A percentile compares a stretch with the other conserved stretches of the same genome.
phyloP scores from a whole-genome alignment of 2,329 filamentous ascomycete species.

The Davidsoniella virescens region DNA sequence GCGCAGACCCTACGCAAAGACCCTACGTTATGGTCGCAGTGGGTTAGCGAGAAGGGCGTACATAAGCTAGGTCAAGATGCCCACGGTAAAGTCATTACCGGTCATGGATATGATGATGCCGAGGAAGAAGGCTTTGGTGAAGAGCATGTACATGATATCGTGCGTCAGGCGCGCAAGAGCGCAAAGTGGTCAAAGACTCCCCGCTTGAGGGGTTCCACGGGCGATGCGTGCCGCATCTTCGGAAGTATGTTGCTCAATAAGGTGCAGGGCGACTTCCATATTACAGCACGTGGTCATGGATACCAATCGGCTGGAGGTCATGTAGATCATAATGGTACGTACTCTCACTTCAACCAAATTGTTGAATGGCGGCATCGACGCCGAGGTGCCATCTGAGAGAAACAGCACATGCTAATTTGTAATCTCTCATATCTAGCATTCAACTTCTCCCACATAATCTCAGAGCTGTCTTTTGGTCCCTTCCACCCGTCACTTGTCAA shows the following conservation, averaged over 20 bases:
- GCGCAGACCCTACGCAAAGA: slow-evolving; percentile 58
- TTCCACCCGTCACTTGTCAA: slow-evolving; percentile 90
- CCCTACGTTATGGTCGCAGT: slow-evolving; percentile 64
- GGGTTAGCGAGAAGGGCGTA: slow-evolving; percentile 55
- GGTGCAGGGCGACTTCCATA: slow-evolving; percentile 95
- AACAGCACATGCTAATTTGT: background rate
- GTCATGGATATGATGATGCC: slow-evolving; percentile 33
- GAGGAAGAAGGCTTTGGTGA: slow-evolving; percentile 57
- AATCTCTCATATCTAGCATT: slow-evolving; percentile 36
- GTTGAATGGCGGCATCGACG: too few relatives aligned
- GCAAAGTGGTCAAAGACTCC: slow-evolving; percentile 65
- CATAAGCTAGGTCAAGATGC: slow-evolving; percentile 42
- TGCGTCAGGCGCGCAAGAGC: slow-evolving; percentile 49
- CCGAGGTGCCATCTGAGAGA: background rate
- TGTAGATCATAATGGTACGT: slow-evolving; percentile 64
- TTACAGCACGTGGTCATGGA: slow-evolving; percentile 89
- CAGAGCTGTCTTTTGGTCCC: slow-evolving; percentile 90
- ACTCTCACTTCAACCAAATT: background rate
- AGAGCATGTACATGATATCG: slow-evolving; percentile 82
- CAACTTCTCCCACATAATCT: slow-evolving; percentile 96
- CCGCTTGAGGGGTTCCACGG: slow-evolving; percentile 32
- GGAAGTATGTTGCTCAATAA: slow-evolving; percentile 87
- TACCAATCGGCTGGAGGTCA: slow-evolving; percentile 65
- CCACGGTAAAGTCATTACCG: slow-evolving; percentile 36
- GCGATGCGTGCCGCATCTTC: slow-evolving; percentile 75